A percentile compares a stretch with the other conserved stretches of the same genome.
Evolutionary conservation across 371 early-diverging fungal species (phyloP).

Genomic region (Choanephora cucurbitarum): DNA sequence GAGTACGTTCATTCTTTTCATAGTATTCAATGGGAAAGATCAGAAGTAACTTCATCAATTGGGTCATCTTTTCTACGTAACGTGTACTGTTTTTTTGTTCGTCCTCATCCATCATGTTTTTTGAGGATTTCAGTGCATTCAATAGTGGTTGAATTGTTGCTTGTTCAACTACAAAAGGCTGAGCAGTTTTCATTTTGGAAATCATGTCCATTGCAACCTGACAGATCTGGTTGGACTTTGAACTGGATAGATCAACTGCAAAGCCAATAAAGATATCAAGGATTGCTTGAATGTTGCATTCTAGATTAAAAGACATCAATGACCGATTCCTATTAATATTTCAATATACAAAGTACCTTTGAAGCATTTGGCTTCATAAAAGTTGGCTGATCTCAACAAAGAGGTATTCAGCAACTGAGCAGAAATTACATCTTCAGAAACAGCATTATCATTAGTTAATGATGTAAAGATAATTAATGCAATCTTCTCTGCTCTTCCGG

Average conservation of each 20-base stretch:
- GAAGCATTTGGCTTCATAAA: conserved; percentile 57
- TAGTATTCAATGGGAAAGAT: conserved; percentile 59
- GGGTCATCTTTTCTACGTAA: conserved; percentile 16
- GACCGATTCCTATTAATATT: too few species aligned
- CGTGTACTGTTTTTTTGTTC: background rate
- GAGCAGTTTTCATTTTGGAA: conserved; percentile 1
- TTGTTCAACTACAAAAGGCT: background rate
- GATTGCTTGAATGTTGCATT: conserved; percentile 26
- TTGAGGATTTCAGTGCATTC: background rate
- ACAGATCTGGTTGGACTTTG: conserved; percentile 17
- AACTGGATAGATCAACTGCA: conserved; percentile 13
- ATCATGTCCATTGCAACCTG: conserved; percentile 14
- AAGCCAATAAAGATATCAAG: conserved; percentile 5
- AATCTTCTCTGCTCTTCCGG: conserved; percentile 19
- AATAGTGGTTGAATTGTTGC: conserved; percentile 1
- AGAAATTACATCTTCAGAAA: conserved; percentile 12
- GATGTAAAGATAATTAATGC: conserved; percentile 23
- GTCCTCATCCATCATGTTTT: conserved; percentile 23
- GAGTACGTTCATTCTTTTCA: conserved; percentile 48
- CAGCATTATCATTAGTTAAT: conserved; percentile 6
- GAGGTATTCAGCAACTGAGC: conserved; percentile 35
- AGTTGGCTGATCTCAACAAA: conserved; percentile 55
- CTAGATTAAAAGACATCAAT: too few species aligned
- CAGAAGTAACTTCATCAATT: conserved; percentile 31
- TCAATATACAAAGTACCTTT: conserved; percentile 39